These are phyloP conservation scores for Fusarium haematococcum DNA, from an alignment of 2,329 filamentous ascomycete genomes.

Conservation along the genomic window DNA sequence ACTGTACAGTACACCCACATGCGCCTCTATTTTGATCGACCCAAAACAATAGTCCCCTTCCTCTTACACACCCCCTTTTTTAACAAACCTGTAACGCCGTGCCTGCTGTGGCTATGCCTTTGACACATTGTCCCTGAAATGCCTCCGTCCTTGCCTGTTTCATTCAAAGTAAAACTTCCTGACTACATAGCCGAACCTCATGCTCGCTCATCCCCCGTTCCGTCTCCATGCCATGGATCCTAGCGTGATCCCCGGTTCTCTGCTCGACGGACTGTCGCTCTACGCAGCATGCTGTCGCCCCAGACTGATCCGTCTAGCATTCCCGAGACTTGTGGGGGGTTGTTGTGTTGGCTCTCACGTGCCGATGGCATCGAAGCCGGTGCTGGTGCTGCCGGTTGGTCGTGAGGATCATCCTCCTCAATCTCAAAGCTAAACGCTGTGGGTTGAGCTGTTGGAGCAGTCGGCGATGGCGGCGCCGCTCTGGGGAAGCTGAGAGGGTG, in stretches of 20 bases:
- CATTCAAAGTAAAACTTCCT: constrained; percentile 12
- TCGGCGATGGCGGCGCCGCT: constrained; percentile 55
- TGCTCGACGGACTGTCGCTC: constrained; percentile 75
- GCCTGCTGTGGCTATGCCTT: constrained; percentile 27
- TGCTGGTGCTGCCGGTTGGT: constrained; percentile 20
- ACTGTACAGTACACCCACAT: constrained; percentile 19
- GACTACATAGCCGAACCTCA: constrained; percentile 1
- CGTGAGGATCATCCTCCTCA: constrained; percentile 56
- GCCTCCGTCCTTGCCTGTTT: constrained; percentile 8
- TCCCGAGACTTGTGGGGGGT: constrained; percentile 80
- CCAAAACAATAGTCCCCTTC: constrained; percentile 9
- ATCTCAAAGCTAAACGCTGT: constrained; percentile 71
- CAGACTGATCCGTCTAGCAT: constrained; percentile 91
- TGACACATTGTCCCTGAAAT: constrained; percentile 9
- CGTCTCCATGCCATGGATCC: constrained; percentile 40
- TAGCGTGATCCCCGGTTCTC: constrained; percentile 49
- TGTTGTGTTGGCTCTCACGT: constrained; percentile 66
- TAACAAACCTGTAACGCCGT: constrained; percentile 38
- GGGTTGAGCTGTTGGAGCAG: constrained; percentile 58
- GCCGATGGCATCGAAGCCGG: constrained; percentile 63
- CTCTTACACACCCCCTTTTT: constrained; percentile 11
- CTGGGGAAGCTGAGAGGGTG: constrained; percentile 69
- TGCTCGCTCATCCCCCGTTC: constrained; percentile 42
- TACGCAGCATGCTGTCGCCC: constrained; percentile 91
- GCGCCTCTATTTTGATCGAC: constrained; percentile 29